A percentile compares a stretch with the other conserved stretches of the same genome.
Conservation (phyloP, 768 basidiomycete genomes). For the Serendipita sp. region DNA sequence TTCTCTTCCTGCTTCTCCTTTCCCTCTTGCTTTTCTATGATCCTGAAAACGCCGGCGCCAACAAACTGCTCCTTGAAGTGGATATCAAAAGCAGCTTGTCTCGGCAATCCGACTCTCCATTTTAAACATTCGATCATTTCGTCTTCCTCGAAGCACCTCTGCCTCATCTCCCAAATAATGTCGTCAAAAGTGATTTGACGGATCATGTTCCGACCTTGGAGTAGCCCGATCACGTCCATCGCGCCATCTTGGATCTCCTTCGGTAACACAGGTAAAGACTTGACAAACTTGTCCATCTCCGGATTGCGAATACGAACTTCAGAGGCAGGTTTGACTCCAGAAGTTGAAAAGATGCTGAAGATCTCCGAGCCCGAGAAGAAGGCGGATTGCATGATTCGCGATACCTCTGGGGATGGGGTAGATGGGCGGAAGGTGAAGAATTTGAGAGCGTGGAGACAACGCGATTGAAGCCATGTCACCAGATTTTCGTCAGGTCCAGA, state of each 20-base stretch:
- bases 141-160: slow-evolving; percentile 47
- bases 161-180: slow-evolving; percentile 59
- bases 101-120: slow-evolving; percentile 59
- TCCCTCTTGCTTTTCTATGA: slow-evolving; percentile 15
- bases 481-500: slow-evolving; percentile 16
- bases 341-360: slow-evolving; percentile 60
- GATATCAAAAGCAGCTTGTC: slow-evolving; percentile 20
- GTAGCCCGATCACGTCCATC: slow-evolving; percentile 38
- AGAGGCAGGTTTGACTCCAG: slow-evolving; percentile 48
- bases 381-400: slow-evolving; percentile 48
- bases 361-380: slow-evolving; percentile 56
- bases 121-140: slow-evolving; percentile 72
- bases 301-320: slow-evolving; percentile 62
- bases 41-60: slow-evolving; percentile 46
- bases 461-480: slow-evolving; percentile 29
- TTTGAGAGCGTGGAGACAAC: slow-evolving; percentile 62
- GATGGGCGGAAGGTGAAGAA: slow-evolving; percentile 86
- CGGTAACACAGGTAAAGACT: slow-evolving; percentile 59
- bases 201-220: slow-evolving; percentile 50
- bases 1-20: slow-evolving; percentile 22
- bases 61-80: slow-evolving; percentile 43
- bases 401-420: slow-evolving; percentile 72
- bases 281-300: slow-evolving; percentile 57
- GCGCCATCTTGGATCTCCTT: slow-evolving; percentile 40
- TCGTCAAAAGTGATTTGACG: slow-evolving; percentile 66